Percentiles rank a stretch among this genome's conserved stretches.
Conservation (phyloP, 331 rosid genomes). For the Arachis monticola region DNA sequence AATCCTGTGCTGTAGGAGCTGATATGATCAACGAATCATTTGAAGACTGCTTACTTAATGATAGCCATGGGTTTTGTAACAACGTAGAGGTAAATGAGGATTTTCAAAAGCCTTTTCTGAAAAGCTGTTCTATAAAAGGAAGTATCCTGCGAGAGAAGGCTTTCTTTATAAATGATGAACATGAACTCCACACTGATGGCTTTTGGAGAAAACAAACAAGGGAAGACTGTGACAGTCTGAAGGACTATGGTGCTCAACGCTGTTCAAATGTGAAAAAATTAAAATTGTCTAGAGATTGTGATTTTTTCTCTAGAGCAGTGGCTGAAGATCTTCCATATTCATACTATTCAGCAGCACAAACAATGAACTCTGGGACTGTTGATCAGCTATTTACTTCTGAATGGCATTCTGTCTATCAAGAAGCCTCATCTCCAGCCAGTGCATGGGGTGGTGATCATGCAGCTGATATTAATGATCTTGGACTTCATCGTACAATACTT, state of each 20-base stretch:
- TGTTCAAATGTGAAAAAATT: constrained; percentile 43
- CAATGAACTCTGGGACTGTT: constrained; percentile 43
- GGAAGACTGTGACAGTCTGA: constrained; percentile 38
- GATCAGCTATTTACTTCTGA: constrained; percentile 45
- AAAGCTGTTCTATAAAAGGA: constrained; percentile 59
- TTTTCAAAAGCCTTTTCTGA: constrained; percentile 59
- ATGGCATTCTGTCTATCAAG: constrained; percentile 40
- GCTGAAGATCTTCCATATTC: constrained; percentile 47
- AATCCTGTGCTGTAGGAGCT: constrained; percentile 45
- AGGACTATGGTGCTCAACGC: constrained; percentile 38
- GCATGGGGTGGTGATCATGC: constrained; percentile 49
- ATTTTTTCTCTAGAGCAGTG: constrained; percentile 41
- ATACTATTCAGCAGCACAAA: constrained; percentile 35
- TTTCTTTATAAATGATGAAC: constrained; percentile 48
- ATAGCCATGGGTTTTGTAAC: constrained; percentile 39
- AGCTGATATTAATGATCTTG: constrained; percentile 44
- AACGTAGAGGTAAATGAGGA: constrained; percentile 45
- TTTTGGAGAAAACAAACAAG: constrained; percentile 45
- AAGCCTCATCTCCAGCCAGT: constrained; percentile 42
- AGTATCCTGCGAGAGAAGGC: constrained; percentile 49
- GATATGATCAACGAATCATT: constrained; percentile 44
- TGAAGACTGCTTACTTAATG: constrained; percentile 42
- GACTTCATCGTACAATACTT: constrained; percentile 21
- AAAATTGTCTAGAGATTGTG: constrained; percentile 46
- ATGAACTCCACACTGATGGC: constrained; percentile 47